Evolutionary conservation across 257 asterid genomes (phyloP), one percentile per base, ranked within the genome.

Genomic region (Prunella vulgaris): DNA sequence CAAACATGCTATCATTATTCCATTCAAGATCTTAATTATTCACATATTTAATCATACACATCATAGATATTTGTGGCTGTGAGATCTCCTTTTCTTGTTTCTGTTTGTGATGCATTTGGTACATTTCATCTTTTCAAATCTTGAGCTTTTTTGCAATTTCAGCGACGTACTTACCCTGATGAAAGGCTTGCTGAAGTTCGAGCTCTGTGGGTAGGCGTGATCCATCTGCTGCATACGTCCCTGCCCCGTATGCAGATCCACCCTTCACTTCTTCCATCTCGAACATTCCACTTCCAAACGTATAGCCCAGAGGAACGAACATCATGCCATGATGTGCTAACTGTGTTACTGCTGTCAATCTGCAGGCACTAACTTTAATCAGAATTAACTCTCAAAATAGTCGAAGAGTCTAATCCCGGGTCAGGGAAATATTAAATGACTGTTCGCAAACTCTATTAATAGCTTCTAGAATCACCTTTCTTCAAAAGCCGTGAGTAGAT

Each of bases 321-420:
- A 92, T 21, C 92, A 92, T 92, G 14, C 97, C 97, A 10, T 89
- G 97, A 68, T 92, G 96, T 33, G 96, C 96, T 58, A 92, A 80
- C 59, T 92, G 97, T 18, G 97, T 86, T 74, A 89, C 64, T 32
- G 95, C 89, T 12, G 97, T 92, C 66, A 87, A 76, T 78, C 97
- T 92, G 84, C 84, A 80, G 24, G 25, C 27, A 35, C 2, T 6
- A 9, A 8, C 10, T 10, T 1, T 0, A 27, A 21, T 20, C 35
- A 60, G 13, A 62, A 60, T 38, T 58, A 37, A 25, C 10, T 27
- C 65, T 4, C 68, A 21, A 38, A 10, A 61, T 10, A 17, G 12
- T 61, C 18, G 22, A 61, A 9, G 17, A n/a, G 2, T 3, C 5
- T 28, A n/a, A n/a, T n/a, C n/a, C n/a, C n/a, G n/a, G n/a, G n/a